Base-by-base conservation (phyloP, 768 basidiomycete genomes). In the Lyophyllum decastes region DNA sequence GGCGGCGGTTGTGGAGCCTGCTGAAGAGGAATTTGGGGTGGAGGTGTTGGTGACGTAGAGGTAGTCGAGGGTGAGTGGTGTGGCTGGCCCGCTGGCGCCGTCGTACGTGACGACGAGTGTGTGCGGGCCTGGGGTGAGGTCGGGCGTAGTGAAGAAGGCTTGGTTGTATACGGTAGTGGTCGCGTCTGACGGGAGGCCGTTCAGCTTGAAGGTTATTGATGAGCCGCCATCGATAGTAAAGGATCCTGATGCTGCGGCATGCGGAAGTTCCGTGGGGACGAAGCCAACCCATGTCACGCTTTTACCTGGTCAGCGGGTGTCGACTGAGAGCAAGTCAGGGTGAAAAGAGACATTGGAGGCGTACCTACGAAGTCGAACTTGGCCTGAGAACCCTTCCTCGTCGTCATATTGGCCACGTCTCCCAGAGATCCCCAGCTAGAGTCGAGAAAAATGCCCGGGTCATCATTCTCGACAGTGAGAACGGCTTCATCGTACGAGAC, bases 181-280 rank as follows among this genome's bases (percentile, higher is more conserved):
- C 9, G 50, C 46, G 9, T 35, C 40, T 4, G 54, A 19, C 10
- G 55, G 47, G 1, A 66, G 61, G 4, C 65, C 68, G 1, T 34
- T 34, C 22, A 71, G 54, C 4, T 57, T 49, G 57, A 71, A 73
- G 4, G 59, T 58, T 8, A 55, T 55, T 1, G 66, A 50, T 12
- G 58, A 34, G 10, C 59, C 62, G 11, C 60, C 64, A 50, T 73
- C 72, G 21, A 73, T 59, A 11, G 62, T 55, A 47, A 68, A 73
- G 14, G 61, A 60, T 2, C 64, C 69, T 7, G 45, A 59, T 0
- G 65, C 47, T 8, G 57, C 26, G 11, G 54, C 52, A n/a, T 61
- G 55, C 0, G 64, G 54, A 2, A 60, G 57, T 27, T 63, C 64
- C 11, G 44, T 61, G 2, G 69, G 69, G 19, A 65, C 49, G 17